These are phyloP conservation scores for Corrigiola litoralis DNA, from an alignment of 179 eudicot genomes.

Conservation along the genomic window DNA sequence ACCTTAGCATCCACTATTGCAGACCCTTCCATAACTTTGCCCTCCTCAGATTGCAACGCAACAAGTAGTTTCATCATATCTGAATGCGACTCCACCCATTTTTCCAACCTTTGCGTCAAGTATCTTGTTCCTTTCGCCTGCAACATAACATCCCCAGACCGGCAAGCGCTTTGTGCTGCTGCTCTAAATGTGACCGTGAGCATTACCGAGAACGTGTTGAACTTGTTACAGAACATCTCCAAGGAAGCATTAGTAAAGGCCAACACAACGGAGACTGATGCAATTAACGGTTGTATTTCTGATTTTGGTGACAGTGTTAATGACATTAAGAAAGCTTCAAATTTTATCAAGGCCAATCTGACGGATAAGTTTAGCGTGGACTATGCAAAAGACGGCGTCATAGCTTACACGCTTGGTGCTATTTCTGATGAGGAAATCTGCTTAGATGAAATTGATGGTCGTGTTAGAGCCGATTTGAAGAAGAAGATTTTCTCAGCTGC, in stretches of 20 bases:
- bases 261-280: background rate
- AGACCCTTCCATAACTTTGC: background rate
- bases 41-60: background rate
- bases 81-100: constrained; percentile 10
- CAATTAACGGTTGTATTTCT: background rate
- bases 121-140: no score
- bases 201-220: background rate
- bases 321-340: background rate
- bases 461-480: no score
- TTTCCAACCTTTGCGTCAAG: constrained; percentile 7
- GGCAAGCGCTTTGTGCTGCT: background rate
- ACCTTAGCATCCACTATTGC: background rate
- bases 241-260: background rate
- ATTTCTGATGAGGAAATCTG: no score
- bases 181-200: background rate
- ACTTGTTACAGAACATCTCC: background rate
- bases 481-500: no score
- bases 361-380: no score
- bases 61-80: constrained; percentile 3
- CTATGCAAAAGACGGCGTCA: no score
- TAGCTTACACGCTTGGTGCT: no score
- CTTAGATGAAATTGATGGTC: no score
- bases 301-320: background rate
- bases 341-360: background rate
- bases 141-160: no score